Conservation (phyloP, 208 protist species). For the Trypanosoma rangeli region DNA sequence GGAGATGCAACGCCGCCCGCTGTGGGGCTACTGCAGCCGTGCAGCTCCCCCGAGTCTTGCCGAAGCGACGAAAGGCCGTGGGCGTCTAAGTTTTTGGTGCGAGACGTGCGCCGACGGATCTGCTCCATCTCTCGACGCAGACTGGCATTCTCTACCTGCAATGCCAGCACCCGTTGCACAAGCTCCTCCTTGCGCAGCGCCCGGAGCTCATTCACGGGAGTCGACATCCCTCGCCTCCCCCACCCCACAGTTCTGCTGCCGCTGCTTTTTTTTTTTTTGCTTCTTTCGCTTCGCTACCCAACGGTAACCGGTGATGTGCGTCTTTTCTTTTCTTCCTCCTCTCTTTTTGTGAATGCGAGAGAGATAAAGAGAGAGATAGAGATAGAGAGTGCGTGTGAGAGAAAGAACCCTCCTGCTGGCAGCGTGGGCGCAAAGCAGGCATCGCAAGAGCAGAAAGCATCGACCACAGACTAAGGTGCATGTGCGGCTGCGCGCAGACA, state of each 20-base stretch:
- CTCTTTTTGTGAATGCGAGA: not conserved
- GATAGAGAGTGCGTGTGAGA: not conserved
- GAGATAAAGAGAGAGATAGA: conserved; percentile 11
- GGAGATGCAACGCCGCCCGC: not conserved
- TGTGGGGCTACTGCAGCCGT: not conserved
- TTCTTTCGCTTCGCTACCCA: not conserved
- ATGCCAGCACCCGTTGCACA: conserved; percentile 55
- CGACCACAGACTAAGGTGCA: too few relatives aligned
- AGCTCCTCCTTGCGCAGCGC: conserved; percentile 56
- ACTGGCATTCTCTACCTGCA: conserved; percentile 56
- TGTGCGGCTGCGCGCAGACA: too few relatives aligned
- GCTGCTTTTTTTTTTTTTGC: not conserved
- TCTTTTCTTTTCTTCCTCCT: conserved; percentile 9
- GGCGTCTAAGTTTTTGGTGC: conserved; percentile 10
- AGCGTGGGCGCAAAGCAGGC: not conserved
- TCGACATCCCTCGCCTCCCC: not conserved
- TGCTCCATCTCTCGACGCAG: conserved; percentile 48
- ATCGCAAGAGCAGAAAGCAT: too few relatives aligned
- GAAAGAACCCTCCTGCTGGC: not conserved
- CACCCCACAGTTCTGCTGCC: not conserved
- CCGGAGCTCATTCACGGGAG: conserved; percentile 27
- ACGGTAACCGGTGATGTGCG: not conserved
- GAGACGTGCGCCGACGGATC: conserved; percentile 26
- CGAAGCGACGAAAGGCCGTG: not conserved
- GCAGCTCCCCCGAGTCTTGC: not conserved